Evolutionary conservation across 805 yeast species (phyloP), one percentile per base, ranked within the genome.

Genomic region (Candida multigemmis): DNA sequence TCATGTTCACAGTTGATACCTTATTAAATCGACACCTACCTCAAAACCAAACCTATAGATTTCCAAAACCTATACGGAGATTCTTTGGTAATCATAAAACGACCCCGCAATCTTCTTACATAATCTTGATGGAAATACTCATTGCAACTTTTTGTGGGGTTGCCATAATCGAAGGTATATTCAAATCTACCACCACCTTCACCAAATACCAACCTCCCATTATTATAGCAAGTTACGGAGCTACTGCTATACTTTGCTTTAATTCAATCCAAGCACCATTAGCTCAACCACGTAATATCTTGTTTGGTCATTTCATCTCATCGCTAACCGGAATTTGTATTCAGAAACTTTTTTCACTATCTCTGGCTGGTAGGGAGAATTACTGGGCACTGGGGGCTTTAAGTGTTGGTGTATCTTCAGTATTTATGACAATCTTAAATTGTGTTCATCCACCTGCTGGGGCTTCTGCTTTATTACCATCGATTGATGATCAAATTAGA

Each of bases 401-500:
- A 16, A 55, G 74, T 20, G 78, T 74, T 6, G 77, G 65, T 0
- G 32, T 71, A 4, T 40, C 77, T 2, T 66, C 77, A 6, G 72
- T 69, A 7, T 46, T 53, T 3, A 74, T 74, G 79, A 49, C 67
- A 9, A 34, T 73, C 1, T 46, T 63, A 4, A 72, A 72, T 34
- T 66, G 75, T 32, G 68, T 74, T 1, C 84, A 77, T 43, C 85
- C 85, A 0, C 85, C 85, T 0, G 75, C 77, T 1, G 85, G 85
- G 2, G 83, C 84, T 1, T 65, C 77, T 7, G 82, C 84, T 0
- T 41, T 77, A 19, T 47, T 77, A 6, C 80, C 83, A 0, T 49
- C 64, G 2, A 40, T 68, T 0, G 77, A 73, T 27, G 65, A 44
- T 1, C 36, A 41, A 6, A 53, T 74, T 3, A 45, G 71, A 8